Conservation (phyloP, 2,329 filamentous ascomycete genomes). For the Penicillium italicum region DNA sequence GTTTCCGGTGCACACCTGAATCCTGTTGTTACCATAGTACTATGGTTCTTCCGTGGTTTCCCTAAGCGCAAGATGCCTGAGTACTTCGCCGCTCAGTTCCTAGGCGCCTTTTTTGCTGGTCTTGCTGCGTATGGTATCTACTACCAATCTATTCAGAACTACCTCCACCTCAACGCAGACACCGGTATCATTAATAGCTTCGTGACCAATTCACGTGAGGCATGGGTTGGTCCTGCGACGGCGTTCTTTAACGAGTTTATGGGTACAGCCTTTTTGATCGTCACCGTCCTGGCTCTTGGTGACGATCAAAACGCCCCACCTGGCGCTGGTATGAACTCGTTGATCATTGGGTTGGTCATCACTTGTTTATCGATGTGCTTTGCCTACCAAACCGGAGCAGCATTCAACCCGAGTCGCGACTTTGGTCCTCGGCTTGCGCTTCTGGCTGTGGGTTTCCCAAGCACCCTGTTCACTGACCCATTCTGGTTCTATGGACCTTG, state of each 20-base stretch:
- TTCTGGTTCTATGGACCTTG: constrained; percentile 50
- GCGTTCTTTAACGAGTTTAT: constrained; percentile 51
- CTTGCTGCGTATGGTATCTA: constrained; percentile 47
- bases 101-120: constrained; percentile 52
- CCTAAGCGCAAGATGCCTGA: constrained; percentile 50
- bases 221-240: constrained; percentile 37
- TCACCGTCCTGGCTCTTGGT: constrained; percentile 46
- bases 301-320: constrained; percentile 49
- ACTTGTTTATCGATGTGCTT: constrained; percentile 37
- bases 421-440: constrained; percentile 49
- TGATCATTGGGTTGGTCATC: constrained; percentile 48
- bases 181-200: constrained; percentile 41
- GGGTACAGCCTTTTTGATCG: constrained; percentile 41
- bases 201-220: constrained; percentile 44
- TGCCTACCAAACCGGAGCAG: constrained; percentile 48
- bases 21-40: constrained; percentile 44
- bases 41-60: constrained; percentile 52
- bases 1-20: constrained; percentile 49
- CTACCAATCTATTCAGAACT: constrained; percentile 32
- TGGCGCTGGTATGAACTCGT: constrained; percentile 51
- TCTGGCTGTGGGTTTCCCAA: constrained; percentile 45
- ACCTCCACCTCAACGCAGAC: constrained; percentile 29
- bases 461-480: constrained; percentile 39
- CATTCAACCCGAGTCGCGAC: constrained; percentile 51
- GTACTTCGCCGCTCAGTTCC: constrained; percentile 52